phyloP scores from a whole-genome alignment of 768 basidiomycete genomes.

The Phlebiopsis gigantea region DNA sequence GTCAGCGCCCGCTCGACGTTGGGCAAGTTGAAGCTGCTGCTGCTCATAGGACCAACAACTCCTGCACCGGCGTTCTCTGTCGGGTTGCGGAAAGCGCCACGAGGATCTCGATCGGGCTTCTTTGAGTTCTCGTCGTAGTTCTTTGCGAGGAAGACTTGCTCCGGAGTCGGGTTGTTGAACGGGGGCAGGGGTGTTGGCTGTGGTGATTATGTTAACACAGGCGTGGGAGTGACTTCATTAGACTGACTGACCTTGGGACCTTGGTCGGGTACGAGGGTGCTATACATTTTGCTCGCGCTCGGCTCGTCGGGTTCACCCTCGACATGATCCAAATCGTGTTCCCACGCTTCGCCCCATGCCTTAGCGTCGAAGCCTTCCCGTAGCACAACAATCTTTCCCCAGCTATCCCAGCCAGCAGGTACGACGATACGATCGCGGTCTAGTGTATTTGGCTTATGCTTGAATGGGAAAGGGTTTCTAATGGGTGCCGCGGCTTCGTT shows the following conservation, averaged over 20 bases:
- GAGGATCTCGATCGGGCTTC: constrained; percentile 86
- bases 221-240: background rate
- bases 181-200: constrained; percentile 65
- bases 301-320: constrained; percentile 38
- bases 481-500: constrained; percentile 38
- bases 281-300: constrained; percentile 66
- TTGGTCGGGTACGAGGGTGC: constrained; percentile 68
- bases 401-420: constrained; percentile 96
- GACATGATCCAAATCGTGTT: constrained; percentile 48
- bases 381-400: constrained; percentile 90
- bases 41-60: constrained; percentile 90
- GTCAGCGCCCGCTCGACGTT: constrained; percentile 82
- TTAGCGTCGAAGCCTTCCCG: constrained; percentile 89
- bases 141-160: constrained; percentile 86
- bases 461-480: constrained; percentile 83
- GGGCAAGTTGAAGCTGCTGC: constrained; percentile 79
- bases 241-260: constrained; percentile 55
- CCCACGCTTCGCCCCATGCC: constrained; percentile 76
- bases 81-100: constrained; percentile 79
- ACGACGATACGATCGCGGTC: constrained; percentile 91
- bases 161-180: constrained; percentile 77
- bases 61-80: constrained; percentile 61
- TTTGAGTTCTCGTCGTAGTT: constrained; percentile 91
- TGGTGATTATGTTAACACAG: background rate
- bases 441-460: constrained; percentile 82